These are phyloP conservation scores for Fusarium sp. DNA, from an alignment of 2,329 filamentous ascomycete genomes.

Conservation along the genomic window DNA sequence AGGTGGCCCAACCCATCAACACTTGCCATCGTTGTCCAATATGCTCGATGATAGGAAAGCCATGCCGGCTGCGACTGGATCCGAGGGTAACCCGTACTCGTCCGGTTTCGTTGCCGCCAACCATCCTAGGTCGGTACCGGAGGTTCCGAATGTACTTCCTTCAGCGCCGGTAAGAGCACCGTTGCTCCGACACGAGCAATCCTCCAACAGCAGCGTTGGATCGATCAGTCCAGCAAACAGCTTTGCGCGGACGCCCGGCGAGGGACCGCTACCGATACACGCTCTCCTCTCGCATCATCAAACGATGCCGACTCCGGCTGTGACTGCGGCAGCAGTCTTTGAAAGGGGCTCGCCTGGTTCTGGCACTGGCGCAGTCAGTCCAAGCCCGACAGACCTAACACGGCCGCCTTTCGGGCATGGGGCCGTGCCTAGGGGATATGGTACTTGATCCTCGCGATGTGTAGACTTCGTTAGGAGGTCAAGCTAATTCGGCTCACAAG, in stretches of 20 bases:
- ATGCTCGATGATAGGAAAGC: slow-evolving; percentile 54
- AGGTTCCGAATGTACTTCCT: slow-evolving; percentile 43
- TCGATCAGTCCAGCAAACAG: slow-evolving; percentile 54
- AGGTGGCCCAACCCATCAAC: slow-evolving; percentile 40
- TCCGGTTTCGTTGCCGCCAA: slow-evolving; percentile 47
- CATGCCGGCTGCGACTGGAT: slow-evolving; percentile 30
- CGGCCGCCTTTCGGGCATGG: slow-evolving; percentile 38
- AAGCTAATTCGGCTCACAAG: slow-evolving; percentile 48
- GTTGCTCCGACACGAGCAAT: slow-evolving; percentile 58
- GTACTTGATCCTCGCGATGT: slow-evolving; percentile 44
- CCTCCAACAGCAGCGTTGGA: slow-evolving; percentile 56
- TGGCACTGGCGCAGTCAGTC: slow-evolving; percentile 32
- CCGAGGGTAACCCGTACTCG: slow-evolving; percentile 40
- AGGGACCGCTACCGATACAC: slow-evolving; percentile 66
- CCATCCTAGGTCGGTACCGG: slow-evolving; percentile 45
- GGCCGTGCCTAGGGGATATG: slow-evolving; percentile 49
- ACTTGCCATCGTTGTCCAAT: slow-evolving; percentile 61
- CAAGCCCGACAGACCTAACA: slow-evolving; percentile 43
- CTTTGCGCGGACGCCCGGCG: slow-evolving; percentile 57
- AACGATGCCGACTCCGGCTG: slow-evolving; percentile 35
- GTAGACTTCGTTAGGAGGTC: slow-evolving; percentile 26
- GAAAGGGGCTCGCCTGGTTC: slow-evolving; percentile 38
- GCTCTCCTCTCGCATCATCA: slow-evolving; percentile 61
- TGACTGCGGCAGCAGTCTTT: slow-evolving; percentile 23
- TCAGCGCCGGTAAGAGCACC: slow-evolving; percentile 48